phyloP scores from a whole-genome alignment of 1,284 basidiomycete species.

The Moesziomyces sp. region DNA sequence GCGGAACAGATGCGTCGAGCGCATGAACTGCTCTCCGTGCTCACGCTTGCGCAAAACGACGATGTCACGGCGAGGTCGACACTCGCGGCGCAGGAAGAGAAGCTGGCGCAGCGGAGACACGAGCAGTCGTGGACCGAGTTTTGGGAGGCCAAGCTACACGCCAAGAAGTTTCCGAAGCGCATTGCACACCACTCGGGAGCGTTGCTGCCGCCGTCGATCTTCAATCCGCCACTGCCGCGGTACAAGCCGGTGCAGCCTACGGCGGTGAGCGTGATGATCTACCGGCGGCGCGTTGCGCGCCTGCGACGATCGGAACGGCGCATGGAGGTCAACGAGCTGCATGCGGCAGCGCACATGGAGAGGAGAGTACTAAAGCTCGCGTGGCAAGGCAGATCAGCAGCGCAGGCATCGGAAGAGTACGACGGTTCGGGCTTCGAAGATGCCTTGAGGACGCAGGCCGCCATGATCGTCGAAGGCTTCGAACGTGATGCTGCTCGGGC shows the following conservation, averaged over 20 bases:
- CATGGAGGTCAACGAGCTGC: slow-evolving; percentile 46
- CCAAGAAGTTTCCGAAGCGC: slow-evolving; percentile 33
- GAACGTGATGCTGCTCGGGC: slow-evolving; percentile 44
- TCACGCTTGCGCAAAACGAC: slow-evolving; percentile 7
- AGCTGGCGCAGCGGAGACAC: slow-evolving; percentile 19
- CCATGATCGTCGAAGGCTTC: slow-evolving; percentile 29
- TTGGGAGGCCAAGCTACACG: slow-evolving; percentile 28
- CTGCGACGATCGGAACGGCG: slow-evolving; percentile 30
- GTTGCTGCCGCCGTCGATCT: slow-evolving; percentile 56
- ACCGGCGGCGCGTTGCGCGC: slow-evolving; percentile 46
- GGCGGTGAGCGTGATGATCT: slow-evolving; percentile 64
- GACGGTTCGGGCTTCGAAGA: slow-evolving; percentile 13
- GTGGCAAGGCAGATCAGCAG: slow-evolving; percentile 1
- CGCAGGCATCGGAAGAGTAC: not conserved
- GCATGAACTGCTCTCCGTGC: slow-evolving; percentile 10
- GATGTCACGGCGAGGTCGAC: slow-evolving; percentile 9
- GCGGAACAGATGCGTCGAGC: slow-evolving; percentile 9
- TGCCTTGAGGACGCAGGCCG: slow-evolving; percentile 5
- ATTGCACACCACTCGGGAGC: slow-evolving; percentile 60
- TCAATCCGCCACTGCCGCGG: slow-evolving; percentile 59
- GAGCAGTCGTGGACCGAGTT: slow-evolving; percentile 18
- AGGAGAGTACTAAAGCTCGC: slow-evolving; percentile 1
- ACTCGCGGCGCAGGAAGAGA: slow-evolving; percentile 13
- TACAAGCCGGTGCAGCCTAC: slow-evolving; percentile 64
- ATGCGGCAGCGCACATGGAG: slow-evolving; percentile 17